Percentiles rank a stretch among this genome's conserved stretches.
Conservation (phyloP, 2,329 filamentous ascomycete species). For the Dothistroma pini region DNA sequence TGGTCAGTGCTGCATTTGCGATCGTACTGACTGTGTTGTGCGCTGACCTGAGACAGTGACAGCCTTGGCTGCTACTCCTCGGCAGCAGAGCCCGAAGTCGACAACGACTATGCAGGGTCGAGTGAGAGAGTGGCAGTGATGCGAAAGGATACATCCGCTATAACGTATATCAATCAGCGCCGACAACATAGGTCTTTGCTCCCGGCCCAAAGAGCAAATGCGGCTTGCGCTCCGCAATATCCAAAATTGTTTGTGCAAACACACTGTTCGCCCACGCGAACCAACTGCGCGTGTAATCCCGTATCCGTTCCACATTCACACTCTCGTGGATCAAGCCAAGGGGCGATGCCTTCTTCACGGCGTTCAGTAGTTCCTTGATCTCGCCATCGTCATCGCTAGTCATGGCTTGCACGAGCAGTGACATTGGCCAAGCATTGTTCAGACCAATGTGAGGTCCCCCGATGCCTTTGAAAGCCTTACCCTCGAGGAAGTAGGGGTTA, state of each 20-base stretch:
- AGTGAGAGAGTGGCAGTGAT: too few species aligned
- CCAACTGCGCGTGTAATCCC: constrained; percentile 82
- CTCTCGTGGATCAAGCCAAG: constrained; percentile 89
- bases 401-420: constrained; percentile 83
- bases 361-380: constrained; percentile 67
- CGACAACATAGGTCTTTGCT: constrained; percentile 53
- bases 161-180: constrained; percentile 2
- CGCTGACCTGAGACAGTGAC: too few species aligned
- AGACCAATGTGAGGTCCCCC: constrained; percentile 81
- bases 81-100: too few species aligned
- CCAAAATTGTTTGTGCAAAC: constrained; percentile 86
- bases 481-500: constrained; percentile 86
- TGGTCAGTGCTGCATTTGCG: too few species aligned
- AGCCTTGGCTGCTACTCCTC: too few species aligned
- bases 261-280: constrained; percentile 98
- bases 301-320: constrained; percentile 70
- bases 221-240: constrained; percentile 84
- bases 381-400: constrained; percentile 80
- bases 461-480: constrained; percentile 76
- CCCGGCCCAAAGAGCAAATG: constrained; percentile 74
- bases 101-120: too few species aligned
- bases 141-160: too few species aligned
- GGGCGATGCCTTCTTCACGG: constrained; percentile 70
- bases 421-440: constrained; percentile 96
- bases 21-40: too few species aligned